Evolutionary conservation across 2,329 filamentous ascomycete genomes (phyloP).

Genomic region (Xylaria arbuscula): DNA sequence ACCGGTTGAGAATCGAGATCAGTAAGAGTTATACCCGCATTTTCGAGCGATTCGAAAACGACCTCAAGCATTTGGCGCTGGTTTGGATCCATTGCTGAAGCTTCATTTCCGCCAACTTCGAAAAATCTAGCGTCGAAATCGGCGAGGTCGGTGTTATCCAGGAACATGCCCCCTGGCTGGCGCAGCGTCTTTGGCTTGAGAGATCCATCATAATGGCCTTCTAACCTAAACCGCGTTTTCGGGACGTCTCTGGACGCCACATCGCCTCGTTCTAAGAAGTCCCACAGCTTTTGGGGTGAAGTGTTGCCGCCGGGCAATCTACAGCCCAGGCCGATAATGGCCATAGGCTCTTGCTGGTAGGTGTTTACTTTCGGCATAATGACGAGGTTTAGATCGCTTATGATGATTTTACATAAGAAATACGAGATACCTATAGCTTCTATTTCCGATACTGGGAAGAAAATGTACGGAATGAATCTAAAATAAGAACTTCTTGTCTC

Average conservation of each 20-base stretch:
- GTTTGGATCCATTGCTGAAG: conserved; percentile 43
- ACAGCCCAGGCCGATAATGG: conserved; percentile 25
- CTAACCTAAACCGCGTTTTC: neutral
- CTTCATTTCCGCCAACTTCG: conserved; percentile 36
- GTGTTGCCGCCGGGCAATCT: conserved; percentile 44
- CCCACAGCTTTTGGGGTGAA: conserved; percentile 42
- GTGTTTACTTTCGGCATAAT: neutral
- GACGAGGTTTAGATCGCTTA: neutral
- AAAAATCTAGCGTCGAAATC: conserved; percentile 53
- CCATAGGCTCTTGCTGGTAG: conserved; percentile 30
- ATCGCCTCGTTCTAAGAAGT: conserved; percentile 19
- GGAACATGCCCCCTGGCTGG: conserved; percentile 53
- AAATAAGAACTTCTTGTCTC: no score
- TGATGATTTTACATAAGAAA: neutral
- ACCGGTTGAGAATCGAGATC: conserved; percentile 33
- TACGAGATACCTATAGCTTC: no score
- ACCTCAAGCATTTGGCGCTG: conserved; percentile 49
- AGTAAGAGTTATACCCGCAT: conserved; percentile 42
- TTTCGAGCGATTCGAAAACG: conserved; percentile 47
- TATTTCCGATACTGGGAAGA: no score
- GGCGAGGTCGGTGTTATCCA: conserved; percentile 50
- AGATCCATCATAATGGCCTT: conserved; percentile 49
- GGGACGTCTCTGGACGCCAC: conserved; percentile 44
- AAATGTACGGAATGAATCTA: no score
- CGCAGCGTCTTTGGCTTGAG: conserved; percentile 52